Conservation (phyloP, 345 rosid genomes). For the Arabidopsis arenosa region DNA sequence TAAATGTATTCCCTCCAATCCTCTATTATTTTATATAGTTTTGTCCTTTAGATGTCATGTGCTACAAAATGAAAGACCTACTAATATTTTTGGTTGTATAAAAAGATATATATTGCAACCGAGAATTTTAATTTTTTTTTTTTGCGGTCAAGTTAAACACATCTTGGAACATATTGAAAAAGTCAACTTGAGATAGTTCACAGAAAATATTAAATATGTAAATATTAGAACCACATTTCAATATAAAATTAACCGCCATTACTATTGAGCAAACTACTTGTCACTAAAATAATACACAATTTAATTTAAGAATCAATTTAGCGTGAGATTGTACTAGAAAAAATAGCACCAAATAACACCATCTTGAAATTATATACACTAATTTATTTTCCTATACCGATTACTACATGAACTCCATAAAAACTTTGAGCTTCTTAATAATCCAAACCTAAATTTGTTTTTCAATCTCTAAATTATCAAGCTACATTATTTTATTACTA, state of each 20-base stretch:
- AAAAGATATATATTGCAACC: background rate
- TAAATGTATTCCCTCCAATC: background rate
- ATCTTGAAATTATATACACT: no score
- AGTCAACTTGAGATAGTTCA: constrained; percentile 14
- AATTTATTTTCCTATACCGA: no score
- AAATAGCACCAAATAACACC: no score
- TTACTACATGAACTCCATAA: no score
- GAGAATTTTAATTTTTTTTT: background rate
- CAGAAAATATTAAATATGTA: background rate
- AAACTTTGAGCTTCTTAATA: no score
- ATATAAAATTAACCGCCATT: constrained; percentile 12
- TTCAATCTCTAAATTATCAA: no score
- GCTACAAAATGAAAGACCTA: background rate
- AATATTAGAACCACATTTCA: background rate
- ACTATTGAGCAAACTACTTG: constrained; percentile 6
- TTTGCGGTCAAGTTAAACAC: constrained; percentile 33
- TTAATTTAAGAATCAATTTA: background rate
- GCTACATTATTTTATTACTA: no score
- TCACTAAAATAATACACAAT: background rate
- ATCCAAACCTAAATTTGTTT: no score
- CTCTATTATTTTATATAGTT: background rate
- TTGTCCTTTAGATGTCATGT: constrained; percentile 29
- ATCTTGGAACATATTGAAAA: constrained; percentile 14
- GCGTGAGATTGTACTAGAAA: no score
- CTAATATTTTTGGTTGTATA: background rate